Evolutionary conservation across 495 filamentous ascomycete genomes (phyloP), one percentile per base, ranked within the genome.

Genomic region (Aspergillus asperescens): DNA sequence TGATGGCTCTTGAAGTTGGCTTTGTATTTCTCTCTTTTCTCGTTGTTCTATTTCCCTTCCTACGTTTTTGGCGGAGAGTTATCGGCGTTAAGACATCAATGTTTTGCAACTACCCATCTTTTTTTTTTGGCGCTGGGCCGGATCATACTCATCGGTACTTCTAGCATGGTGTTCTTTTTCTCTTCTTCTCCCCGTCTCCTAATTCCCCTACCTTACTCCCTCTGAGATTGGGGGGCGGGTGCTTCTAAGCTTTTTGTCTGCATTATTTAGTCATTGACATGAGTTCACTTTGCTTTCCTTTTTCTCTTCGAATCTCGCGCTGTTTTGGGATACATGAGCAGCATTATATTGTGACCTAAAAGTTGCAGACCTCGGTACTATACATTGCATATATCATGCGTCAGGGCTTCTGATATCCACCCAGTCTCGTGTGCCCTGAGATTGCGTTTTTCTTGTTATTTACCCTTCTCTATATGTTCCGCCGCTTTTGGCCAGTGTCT

Each of bases 81-180:
- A 58, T 65, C 49, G 71, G 70, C 65, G 69, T 69, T 46, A 55
- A 32, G 68, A 66, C 57, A 62, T 62, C 56, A 43, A 46, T 61
- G 44, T 59, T 45, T 38, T 52, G 56, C 52, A 57, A 38, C 32
- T 40, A 54, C 56, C 61, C 53, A 51, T 66, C 63, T n/a, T n/a
- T n/a, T n/a, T 60, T 62, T 27, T 56, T 63, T 56, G 65, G 68
- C 66, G 66, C 62, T 64, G 57, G 58, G 29, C 62, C 63, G 59
- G 56, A 47, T 62, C 50, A 48, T 60, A 55, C 51, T 57, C 53
- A 35, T 55, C 57, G 54, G 57, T 50, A 50, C 40, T 52, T 46
- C 35, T 52, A 55, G 52, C 55, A 60, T 56, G 52, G 54, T 58
- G 52, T 58, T n/a, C n/a, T n/a, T n/a, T 52, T 57, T 46, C 31